Percentiles rank a stretch among this genome's conserved stretches.
Conservation (phyloP, 2,329 filamentous ascomycete genomes). For the Colletotrichum endophyticum region DNA sequence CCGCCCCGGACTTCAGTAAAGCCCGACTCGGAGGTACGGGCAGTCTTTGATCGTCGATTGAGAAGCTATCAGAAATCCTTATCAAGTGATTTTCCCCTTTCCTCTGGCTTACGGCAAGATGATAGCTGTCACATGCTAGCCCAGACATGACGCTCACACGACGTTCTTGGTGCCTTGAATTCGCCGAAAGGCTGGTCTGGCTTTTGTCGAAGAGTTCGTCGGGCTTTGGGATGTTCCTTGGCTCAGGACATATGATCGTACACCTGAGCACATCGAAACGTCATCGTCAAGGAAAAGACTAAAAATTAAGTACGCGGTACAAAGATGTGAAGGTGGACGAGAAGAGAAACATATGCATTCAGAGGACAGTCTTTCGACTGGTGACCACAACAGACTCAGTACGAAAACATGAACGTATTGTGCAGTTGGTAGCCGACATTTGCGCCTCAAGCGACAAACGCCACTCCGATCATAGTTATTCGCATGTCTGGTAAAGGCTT, state of each 20-base stretch:
- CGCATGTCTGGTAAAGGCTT: neutral
- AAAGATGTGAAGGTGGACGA: too few species aligned
- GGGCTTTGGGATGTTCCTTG: too few species aligned
- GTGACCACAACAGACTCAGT: neutral
- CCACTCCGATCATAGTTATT: neutral
- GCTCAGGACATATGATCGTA: too few species aligned
- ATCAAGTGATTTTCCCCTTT: rapidly evolving
- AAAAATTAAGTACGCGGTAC: too few species aligned
- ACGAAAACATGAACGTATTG: neutral
- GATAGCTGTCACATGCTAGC: neutral
- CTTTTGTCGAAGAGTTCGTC: too few species aligned
- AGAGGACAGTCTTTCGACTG: too few species aligned
- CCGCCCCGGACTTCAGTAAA: neutral
- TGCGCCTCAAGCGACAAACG: neutral
- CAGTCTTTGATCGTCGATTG: neutral
- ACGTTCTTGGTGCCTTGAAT: neutral
- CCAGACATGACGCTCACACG: neutral
- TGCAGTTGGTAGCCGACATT: neutral
- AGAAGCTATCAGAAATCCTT: neutral
- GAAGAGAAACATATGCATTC: too few species aligned
- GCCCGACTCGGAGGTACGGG: neutral
- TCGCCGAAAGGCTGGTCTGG: neutral
- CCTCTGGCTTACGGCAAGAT: neutral
- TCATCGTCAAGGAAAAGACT: too few species aligned
- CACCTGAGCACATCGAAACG: too few species aligned